phyloP scores from a whole-genome alignment of 768 basidiomycete species.

The Favolaschia claudopus region DNA sequence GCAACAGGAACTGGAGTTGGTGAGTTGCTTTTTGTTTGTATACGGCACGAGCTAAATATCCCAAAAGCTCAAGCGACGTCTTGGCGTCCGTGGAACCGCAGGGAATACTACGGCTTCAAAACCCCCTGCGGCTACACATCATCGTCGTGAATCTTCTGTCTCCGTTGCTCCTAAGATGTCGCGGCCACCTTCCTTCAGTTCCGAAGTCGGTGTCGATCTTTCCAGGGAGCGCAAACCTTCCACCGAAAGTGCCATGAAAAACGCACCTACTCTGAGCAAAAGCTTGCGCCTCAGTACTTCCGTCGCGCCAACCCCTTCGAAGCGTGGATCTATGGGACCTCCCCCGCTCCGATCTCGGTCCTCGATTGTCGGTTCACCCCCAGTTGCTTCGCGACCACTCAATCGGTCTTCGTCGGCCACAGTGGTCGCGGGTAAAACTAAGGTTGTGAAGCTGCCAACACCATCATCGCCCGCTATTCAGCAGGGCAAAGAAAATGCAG shows the following conservation, averaged over 20 bases:
- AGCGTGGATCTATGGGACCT: slow-evolving; percentile 60
- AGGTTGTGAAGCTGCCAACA: slow-evolving; percentile 37
- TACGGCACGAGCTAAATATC: neutral
- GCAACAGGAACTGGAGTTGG: slow-evolving; percentile 92
- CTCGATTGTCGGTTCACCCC: slow-evolving; percentile 47
- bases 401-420: slow-evolving; percentile 16
- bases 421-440: slow-evolving; percentile 29
- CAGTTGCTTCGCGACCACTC: slow-evolving; percentile 39
- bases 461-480: slow-evolving; percentile 16
- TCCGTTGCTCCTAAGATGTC: slow-evolving; percentile 59
- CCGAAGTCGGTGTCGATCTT: slow-evolving; percentile 53
- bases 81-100: slow-evolving; percentile 63
- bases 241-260: slow-evolving; percentile 41
- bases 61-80: slow-evolving; percentile 67
- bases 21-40: slow-evolving; percentile 44
- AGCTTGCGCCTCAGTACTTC: slow-evolving; percentile 55
- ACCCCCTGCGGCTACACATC: slow-evolving; percentile 36
- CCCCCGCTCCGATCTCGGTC: slow-evolving; percentile 44
- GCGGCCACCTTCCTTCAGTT: slow-evolving; percentile 67
- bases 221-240: slow-evolving; percentile 30
- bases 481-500: slow-evolving; percentile 25
- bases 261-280: slow-evolving; percentile 53
- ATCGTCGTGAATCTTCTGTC: slow-evolving; percentile 62
- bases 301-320: slow-evolving; percentile 28
- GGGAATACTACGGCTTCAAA: slow-evolving; percentile 62